Conservation (phyloP, 1,284 basidiomycete species). For the Flammula alnicola region DNA sequence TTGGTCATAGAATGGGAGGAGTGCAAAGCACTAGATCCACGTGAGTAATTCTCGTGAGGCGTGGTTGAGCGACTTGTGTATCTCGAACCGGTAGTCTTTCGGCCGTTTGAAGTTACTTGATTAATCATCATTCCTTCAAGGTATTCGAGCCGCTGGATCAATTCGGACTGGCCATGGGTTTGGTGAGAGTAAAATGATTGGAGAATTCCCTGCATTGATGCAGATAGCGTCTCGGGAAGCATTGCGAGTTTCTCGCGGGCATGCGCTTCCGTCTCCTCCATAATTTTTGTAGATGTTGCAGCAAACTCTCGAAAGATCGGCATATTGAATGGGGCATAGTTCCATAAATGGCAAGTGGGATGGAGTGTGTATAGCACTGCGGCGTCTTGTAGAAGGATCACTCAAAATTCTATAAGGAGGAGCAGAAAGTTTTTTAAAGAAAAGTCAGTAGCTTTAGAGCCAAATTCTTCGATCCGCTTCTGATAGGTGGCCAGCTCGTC, state of each 20-base stretch:
- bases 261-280: slow-evolving; percentile 20
- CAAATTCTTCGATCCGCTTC: slow-evolving; percentile 1
- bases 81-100: too few species aligned
- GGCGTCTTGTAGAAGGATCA: slow-evolving; percentile 31
- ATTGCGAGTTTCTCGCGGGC: slow-evolving; percentile 20
- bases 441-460: slow-evolving; percentile 18
- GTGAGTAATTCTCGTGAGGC: too few species aligned
- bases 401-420: slow-evolving; percentile 20
- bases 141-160: too few species aligned
- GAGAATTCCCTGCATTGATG: slow-evolving; percentile 6
- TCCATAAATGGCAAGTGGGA: slow-evolving; percentile 22
- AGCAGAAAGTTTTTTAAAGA: slow-evolving; percentile 23
- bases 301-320: slow-evolving; percentile 25
- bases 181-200: too few species aligned
- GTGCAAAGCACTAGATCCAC: too few species aligned
- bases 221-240: slow-evolving; percentile 1
- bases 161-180: too few species aligned
- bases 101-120: too few species aligned
- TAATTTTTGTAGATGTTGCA: slow-evolving; percentile 5
- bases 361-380: slow-evolving; percentile 26
- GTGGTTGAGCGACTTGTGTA: too few species aligned
- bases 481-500: slow-evolving; percentile 10
- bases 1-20: too few species aligned
- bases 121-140: too few species aligned
- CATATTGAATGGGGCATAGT: slow-evolving; percentile 26